Conservation (phyloP, 2,329 filamentous ascomycete genomes). For the Ceratocystis diversiconidia region DNA sequence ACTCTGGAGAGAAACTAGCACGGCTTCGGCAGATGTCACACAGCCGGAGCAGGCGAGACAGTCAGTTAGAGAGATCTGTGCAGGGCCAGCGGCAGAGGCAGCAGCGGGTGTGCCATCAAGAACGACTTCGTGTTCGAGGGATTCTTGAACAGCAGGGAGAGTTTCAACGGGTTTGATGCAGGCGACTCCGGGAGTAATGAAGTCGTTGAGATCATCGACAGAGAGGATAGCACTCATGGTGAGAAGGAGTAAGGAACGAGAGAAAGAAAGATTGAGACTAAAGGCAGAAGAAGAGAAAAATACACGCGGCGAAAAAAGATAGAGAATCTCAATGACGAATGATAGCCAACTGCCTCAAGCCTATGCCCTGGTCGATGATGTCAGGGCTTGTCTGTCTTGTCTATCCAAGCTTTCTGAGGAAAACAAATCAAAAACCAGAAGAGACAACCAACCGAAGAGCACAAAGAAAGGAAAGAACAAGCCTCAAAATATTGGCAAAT, state of each 20-base stretch:
- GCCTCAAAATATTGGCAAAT: background rate
- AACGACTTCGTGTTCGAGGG: slow-evolving; percentile 60
- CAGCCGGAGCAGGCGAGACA: slow-evolving; percentile 96
- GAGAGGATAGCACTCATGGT: slow-evolving; percentile 94
- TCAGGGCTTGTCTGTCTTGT: background rate
- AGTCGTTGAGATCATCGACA: slow-evolving; percentile 93
- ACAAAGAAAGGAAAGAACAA: background rate
- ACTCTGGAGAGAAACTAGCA: slow-evolving; percentile 88
- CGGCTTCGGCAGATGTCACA: slow-evolving; percentile 91
- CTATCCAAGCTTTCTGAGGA: background rate
- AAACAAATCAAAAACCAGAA: too few species aligned
- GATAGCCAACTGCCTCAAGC: background rate
- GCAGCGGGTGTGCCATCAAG: slow-evolving; percentile 66
- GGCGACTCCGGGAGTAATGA: slow-evolving; percentile 92
- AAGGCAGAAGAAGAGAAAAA: background rate
- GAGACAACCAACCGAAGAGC: too few species aligned
- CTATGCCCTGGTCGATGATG: background rate
- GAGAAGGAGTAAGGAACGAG: background rate
- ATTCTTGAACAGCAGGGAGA: slow-evolving; percentile 55
- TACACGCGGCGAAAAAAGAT: background rate
- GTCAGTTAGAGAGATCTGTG: slow-evolving; percentile 90
- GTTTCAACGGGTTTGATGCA: slow-evolving; percentile 97
- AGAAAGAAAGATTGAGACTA: slow-evolving; percentile 5
- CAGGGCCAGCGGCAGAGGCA: slow-evolving; percentile 47
- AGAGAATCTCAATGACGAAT: background rate